Conservation (phyloP, 352 stramenopile genomes). For the Phytophthora agathidicida region DNA sequence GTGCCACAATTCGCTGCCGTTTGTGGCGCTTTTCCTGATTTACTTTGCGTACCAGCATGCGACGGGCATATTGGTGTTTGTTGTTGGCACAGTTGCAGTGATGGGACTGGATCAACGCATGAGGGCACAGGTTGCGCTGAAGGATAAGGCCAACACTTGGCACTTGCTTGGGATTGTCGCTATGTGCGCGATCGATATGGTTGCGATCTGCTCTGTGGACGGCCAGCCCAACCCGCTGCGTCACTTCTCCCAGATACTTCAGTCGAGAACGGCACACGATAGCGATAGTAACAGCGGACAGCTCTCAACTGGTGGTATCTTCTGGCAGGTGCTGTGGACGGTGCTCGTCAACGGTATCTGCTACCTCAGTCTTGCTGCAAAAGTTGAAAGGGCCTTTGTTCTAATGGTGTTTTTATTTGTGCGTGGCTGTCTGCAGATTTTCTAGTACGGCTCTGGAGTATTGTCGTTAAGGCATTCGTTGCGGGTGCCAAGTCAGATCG, state of each 20-base stretch:
- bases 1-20: conserved; percentile 77
- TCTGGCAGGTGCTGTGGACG: conserved; percentile 77
- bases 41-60: conserved; percentile 86
- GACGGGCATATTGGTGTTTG: conserved; percentile 70
- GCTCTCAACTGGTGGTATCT: conserved; percentile 27
- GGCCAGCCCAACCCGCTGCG: conserved; percentile 63
- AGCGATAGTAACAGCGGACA: conserved; percentile 16
- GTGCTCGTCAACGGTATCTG: conserved; percentile 77
- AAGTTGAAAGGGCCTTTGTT: not conserved
- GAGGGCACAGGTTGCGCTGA: conserved; percentile 69
- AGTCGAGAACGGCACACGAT: conserved; percentile 29
- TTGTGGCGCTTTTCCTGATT: conserved; percentile 69
- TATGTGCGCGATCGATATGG: conserved; percentile 64
- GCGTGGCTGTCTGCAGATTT: conserved; percentile 53
- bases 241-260: conserved; percentile 53
- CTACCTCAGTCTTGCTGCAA: not conserved
- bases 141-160: conserved; percentile 67
- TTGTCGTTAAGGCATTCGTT: conserved; percentile 64
- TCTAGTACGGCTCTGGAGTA: conserved; percentile 64
- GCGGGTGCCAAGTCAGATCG: conserved; percentile 50
- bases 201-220: conserved; percentile 66
- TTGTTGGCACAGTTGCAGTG: conserved; percentile 67
- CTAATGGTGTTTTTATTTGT: not conserved
- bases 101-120: conserved; percentile 78
- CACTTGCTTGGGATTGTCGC: conserved; percentile 56